Base-by-base conservation (phyloP, 352 stramenopile species). In the Paralagenidium karlingii region DNA sequence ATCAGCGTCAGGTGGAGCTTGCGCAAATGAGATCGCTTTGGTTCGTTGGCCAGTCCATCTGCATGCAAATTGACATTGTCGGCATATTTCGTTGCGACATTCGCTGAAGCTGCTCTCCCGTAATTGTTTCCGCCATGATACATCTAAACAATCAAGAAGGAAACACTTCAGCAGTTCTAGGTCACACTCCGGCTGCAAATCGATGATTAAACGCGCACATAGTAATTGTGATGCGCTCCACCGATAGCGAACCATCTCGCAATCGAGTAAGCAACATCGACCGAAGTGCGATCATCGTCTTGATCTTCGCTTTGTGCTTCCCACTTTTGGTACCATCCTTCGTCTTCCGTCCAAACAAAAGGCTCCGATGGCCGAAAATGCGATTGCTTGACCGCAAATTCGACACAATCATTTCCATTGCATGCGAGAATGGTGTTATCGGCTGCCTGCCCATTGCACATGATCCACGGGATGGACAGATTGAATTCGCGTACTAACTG, bases 61-160 rank as follows among this genome's bases (percentile, higher is more conserved):
- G 52, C 54, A 44, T 82, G 70, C 8, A 84, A 34, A 38, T 78
- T 84, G 15, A 80, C 70, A 25, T 65, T 67, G 22, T 84, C 60
- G 0, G 70, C 70, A 47, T 84, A 84, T 55, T 69, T 82, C 3
- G 64, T 84, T 3, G 70, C 68, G 30, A 84, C 70, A n/a, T 67
- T 67, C 15, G 67, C 70, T 8, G 70, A 61, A 1, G 70, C 62
- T 22, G 47, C 53, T 22, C 70, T 68, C 2, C 70, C 70, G 33
- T 78, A 84, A 39, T 84, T 84, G 54, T 84, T 84, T 5, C 70
- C 70, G 13, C 70, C 70, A 27, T 84, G 63, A 33, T 84, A 84
- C 70, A 84, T 84, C 67, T 84, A 31, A 24, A 49, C 22, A 13
- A 40, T 31, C n/a, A 9, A 15, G 38, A 12, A n/a, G n/a, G n/a